Evolutionary conservation across 495 filamentous ascomycete species (phyloP).

Genomic region (Tricharina praecox): DNA sequence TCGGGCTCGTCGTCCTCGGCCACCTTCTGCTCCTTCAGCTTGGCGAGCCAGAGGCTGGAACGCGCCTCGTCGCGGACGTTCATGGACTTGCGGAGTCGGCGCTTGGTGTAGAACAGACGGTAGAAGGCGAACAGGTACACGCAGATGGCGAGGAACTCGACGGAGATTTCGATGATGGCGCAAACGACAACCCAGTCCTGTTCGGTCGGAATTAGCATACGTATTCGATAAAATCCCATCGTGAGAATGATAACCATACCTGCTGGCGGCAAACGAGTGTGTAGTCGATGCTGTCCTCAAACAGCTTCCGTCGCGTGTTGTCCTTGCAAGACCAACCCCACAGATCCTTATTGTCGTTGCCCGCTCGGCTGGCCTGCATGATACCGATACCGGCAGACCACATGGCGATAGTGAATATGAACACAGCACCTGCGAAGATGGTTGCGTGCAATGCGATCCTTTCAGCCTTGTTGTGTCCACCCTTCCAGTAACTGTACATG

Average conservation of each 20-base stretch:
- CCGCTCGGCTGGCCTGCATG: constrained; percentile 56
- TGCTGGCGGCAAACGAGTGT: constrained; percentile 86
- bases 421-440: constrained; percentile 76
- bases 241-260: constrained; percentile 34
- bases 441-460: constrained; percentile 90
- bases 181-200: constrained; percentile 94
- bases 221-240: too few species aligned
- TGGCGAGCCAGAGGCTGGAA: constrained; percentile 86
- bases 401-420: constrained; percentile 83
- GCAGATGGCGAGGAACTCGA: constrained; percentile 77
- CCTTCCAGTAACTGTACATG: constrained; percentile 73
- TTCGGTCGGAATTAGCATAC: not conserved
- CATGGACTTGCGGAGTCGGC: constrained; percentile 87
- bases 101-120: constrained; percentile 78
- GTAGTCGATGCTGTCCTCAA: constrained; percentile 65
- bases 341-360: constrained; percentile 62
- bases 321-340: constrained; percentile 95
- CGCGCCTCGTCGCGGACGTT: constrained; percentile 84
- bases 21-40: constrained; percentile 77
- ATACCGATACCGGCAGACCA: constrained; percentile 79
- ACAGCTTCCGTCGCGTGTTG: constrained; percentile 61
- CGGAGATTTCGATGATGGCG: constrained; percentile 87
- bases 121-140: constrained; percentile 93
- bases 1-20: constrained; percentile 43
- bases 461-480: constrained; percentile 75